These are phyloP conservation scores for Calonectria hawksworthii DNA, from an alignment of 2,329 filamentous ascomycete species.

Conservation along the genomic window DNA sequence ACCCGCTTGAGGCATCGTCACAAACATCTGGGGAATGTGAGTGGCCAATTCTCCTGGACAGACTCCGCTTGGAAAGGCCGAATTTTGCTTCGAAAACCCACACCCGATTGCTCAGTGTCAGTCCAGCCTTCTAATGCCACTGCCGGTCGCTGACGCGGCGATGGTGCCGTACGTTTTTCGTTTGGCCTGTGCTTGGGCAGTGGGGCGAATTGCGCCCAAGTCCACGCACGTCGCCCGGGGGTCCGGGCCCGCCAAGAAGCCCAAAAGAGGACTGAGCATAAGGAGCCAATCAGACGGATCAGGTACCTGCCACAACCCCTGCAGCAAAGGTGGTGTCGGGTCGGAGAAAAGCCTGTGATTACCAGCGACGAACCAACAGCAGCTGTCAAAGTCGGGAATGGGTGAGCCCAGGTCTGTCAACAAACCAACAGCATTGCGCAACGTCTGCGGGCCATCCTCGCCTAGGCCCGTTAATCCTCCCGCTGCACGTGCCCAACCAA, in stretches of 20 bases:
- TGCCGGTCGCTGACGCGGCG: conserved; percentile 23
- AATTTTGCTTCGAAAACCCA: neutral
- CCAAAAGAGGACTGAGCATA: neutral
- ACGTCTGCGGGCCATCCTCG: neutral
- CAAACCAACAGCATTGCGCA: conserved; percentile 6
- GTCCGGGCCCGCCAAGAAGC: conserved; percentile 23
- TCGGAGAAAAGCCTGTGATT: conserved; percentile 13
- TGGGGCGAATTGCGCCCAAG: conserved; percentile 12
- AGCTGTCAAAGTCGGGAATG: neutral
- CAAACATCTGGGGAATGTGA: neutral
- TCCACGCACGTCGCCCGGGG: conserved; percentile 23
- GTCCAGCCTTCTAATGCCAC: neutral
- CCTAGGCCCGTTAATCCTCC: neutral
- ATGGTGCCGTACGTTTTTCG: conserved; percentile 7
- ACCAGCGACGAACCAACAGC: conserved; percentile 9
- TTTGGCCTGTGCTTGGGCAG: neutral
- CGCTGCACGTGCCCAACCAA: neutral
- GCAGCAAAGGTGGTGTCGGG: neutral
- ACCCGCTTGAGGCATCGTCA: conserved; percentile 10
- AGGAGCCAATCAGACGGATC: conserved; percentile 35
- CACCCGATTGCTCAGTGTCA: neutral
- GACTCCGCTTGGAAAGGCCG: neutral
- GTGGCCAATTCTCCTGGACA: neutral
- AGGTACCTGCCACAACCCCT: conserved; percentile 44
- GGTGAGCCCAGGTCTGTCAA: neutral